Percentiles rank a stretch among this genome's conserved stretches.
Evolutionary conservation across 371 early-diverging fungal genomes (phyloP).

Genomic region (Haplosporangium sp.): DNA sequence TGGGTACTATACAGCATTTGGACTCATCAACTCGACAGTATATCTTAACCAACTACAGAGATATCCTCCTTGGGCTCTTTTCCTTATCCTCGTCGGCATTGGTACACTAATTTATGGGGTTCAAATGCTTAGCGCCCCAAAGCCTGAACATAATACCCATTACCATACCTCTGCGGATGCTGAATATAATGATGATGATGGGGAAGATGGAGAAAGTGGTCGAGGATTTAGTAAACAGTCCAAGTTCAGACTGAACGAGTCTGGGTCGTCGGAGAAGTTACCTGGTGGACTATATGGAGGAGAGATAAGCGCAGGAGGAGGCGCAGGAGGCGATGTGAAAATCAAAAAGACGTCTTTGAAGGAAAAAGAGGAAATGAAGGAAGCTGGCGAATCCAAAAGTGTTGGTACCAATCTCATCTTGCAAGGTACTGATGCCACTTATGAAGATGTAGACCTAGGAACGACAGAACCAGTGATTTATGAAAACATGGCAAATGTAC

Average conservation of each 20-base stretch:
- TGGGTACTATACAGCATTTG: constrained; percentile 73
- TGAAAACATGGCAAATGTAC: background rate
- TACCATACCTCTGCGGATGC: background rate
- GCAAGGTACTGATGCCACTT: background rate
- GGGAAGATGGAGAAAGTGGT: background rate
- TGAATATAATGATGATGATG: background rate
- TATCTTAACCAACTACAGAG: constrained; percentile 68
- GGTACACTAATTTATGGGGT: constrained; percentile 67
- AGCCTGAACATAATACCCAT: constrained; percentile 56
- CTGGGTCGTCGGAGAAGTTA: background rate
- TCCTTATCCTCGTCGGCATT: constrained; percentile 69
- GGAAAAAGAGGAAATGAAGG: background rate
- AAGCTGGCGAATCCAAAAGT: background rate
- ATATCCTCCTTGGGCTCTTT: constrained; percentile 71
- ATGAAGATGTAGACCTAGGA: background rate
- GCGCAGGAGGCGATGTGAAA: background rate
- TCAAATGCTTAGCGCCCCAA: constrained; percentile 63
- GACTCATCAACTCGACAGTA: constrained; percentile 73
- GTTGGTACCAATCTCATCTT: background rate
- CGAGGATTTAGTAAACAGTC: background rate
- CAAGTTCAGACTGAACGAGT: background rate
- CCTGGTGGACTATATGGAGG: background rate
- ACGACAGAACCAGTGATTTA: background rate
- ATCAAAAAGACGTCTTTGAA: constrained; percentile 1
- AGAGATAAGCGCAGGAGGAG: background rate